These are phyloP conservation scores for Aspergillus haitiensis DNA, from an alignment of 495 filamentous ascomycete species.

Conservation along the genomic window DNA sequence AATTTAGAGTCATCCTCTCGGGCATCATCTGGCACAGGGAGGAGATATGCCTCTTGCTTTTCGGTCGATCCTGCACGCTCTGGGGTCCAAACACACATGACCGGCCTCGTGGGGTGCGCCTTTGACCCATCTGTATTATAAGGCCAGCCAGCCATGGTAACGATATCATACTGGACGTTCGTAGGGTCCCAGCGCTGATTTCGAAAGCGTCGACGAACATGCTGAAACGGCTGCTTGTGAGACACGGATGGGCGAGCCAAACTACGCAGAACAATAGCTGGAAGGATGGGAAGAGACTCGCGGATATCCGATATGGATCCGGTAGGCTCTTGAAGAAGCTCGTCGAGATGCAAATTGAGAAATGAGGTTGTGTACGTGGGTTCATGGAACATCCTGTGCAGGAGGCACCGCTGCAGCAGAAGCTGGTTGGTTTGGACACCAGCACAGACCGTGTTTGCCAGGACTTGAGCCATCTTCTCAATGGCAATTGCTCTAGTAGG, in stretches of 20 bases:
- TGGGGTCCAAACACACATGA: constrained; percentile 25
- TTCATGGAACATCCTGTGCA: constrained; percentile 67
- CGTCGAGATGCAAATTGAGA: constrained; percentile 70
- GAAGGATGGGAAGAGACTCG: neutral
- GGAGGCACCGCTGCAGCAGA: constrained; percentile 74
- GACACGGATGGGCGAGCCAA: neutral
- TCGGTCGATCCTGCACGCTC: neutral
- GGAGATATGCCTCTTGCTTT: constrained; percentile 4
- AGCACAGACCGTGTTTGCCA: constrained; percentile 79
- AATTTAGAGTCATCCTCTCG: constrained; percentile 3
- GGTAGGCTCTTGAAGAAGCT: constrained; percentile 50
- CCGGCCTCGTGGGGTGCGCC: neutral
- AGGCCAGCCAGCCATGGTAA: constrained; percentile 18
- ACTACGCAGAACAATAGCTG: neutral
- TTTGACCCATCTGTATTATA: neutral
- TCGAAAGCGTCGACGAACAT: constrained; percentile 26
- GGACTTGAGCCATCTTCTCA: constrained; percentile 66
- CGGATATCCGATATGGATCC: neutral
- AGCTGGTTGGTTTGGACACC: constrained; percentile 86
- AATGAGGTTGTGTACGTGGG: constrained; percentile 81
- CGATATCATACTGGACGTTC: constrained; percentile 23
- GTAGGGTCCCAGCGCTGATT: constrained; percentile 27
- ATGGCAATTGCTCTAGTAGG: constrained; percentile 71
- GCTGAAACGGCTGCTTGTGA: constrained; percentile 17
- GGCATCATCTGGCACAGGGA: constrained; percentile 5